Percentiles rank a stretch among this genome's conserved stretches.
Evolutionary conservation across 495 filamentous ascomycete genomes (phyloP).

Genomic region (Astrothelium subdiscretum): DNA sequence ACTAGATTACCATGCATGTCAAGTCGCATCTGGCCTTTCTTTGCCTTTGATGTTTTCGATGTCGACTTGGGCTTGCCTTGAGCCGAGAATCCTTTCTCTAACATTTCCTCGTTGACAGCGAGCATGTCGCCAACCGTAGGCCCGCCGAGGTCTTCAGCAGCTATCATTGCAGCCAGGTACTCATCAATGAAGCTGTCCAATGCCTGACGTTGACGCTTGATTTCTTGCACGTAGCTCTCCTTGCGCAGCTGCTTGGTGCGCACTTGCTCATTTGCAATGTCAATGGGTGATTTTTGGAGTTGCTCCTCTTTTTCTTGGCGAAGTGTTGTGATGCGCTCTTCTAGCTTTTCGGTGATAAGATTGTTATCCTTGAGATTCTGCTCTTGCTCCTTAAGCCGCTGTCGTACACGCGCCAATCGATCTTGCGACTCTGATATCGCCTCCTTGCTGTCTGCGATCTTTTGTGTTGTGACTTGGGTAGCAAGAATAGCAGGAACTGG

Average conservation of each 20-base stretch:
- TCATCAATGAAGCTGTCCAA: constrained; percentile 64
- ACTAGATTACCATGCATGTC: constrained; percentile 52
- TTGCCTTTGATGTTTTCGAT: constrained; percentile 30
- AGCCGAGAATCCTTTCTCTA: constrained; percentile 60
- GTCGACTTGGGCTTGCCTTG: constrained; percentile 54
- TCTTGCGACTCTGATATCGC: constrained; percentile 44
- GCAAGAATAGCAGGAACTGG: constrained; percentile 61
- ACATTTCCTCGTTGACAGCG: constrained; percentile 46
- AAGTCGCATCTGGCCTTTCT: constrained; percentile 51
- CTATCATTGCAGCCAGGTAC: constrained; percentile 66
- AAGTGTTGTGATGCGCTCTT: constrained; percentile 46
- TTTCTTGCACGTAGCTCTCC: constrained; percentile 42
- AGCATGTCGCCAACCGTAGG: constrained; percentile 68
- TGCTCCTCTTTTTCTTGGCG: constrained; percentile 40
- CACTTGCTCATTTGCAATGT: constrained; percentile 49
- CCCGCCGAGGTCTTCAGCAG: constrained; percentile 75
- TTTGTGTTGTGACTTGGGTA: constrained; percentile 48
- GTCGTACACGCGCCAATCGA: constrained; percentile 40
- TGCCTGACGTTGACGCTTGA: constrained; percentile 43
- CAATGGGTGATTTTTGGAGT: constrained; percentile 43
- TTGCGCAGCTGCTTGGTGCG: constrained; percentile 46
- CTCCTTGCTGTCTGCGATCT: constrained; percentile 49
- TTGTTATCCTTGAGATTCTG: constrained; percentile 48
- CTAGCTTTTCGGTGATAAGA: constrained; percentile 40
- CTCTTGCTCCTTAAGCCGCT: constrained; percentile 47